These are phyloP conservation scores for Diutina ranongensis DNA, from an alignment of 1,139 yeast genomes.

Conservation along the genomic window DNA sequence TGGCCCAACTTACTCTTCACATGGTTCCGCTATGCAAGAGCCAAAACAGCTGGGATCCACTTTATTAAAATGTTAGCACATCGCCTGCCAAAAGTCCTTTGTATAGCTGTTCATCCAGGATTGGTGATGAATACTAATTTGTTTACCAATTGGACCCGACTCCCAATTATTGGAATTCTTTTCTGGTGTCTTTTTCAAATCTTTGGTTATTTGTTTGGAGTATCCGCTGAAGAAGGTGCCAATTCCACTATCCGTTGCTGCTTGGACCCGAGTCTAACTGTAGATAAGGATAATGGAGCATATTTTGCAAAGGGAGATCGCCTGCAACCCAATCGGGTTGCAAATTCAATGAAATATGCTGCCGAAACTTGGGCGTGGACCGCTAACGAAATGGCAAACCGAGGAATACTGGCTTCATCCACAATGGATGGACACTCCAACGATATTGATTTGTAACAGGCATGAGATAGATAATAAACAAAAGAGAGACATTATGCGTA, in stretches of 20 bases:
- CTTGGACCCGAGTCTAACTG: conserved; percentile 38
- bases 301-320: conserved; percentile 51
- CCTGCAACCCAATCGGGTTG: conserved; percentile 44
- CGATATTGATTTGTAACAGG: background rate
- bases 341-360: conserved; percentile 49
- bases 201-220: conserved; percentile 61
- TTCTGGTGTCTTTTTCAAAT: conserved; percentile 62
- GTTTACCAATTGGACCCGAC: conserved; percentile 62
- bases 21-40: conserved; percentile 70
- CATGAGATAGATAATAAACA: background rate
- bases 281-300: conserved; percentile 55
- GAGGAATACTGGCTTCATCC: conserved; percentile 18
- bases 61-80: conserved; percentile 54
- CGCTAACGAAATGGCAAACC: conserved; percentile 41
- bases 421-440: too few relatives aligned
- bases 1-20: conserved; percentile 60
- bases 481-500: conserved; percentile 10
- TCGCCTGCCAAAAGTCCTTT: conserved; percentile 54
- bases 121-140: conserved; percentile 70
- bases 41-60: conserved; percentile 75
- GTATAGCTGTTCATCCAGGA: conserved; percentile 76
- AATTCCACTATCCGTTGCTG: conserved; percentile 56
- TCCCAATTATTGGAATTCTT: conserved; percentile 64
- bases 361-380: conserved; percentile 85
- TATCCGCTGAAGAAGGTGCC: conserved; percentile 61